Conservation (phyloP, 129 eudicot species). For the Flaveria ramosissima region DNA sequence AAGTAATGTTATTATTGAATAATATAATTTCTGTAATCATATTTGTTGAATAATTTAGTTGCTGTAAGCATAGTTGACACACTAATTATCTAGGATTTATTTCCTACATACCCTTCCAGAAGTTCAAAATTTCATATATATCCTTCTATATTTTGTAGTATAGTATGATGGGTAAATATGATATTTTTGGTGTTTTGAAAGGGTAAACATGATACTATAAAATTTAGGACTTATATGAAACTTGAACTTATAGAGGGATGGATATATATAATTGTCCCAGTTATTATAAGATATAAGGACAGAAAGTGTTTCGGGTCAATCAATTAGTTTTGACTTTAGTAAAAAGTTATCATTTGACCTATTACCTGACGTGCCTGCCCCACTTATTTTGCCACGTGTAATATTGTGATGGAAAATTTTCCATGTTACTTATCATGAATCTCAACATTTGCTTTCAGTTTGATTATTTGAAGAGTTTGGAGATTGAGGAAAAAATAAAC, state of each 20-base stretch:
- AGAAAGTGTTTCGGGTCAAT: neutral
- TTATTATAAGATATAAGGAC: neutral
- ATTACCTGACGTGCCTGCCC: neutral
- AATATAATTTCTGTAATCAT: neutral
- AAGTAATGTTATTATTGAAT: no score
- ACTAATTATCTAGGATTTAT: neutral
- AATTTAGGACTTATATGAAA: neutral
- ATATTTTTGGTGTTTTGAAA: neutral
- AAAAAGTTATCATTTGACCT: neutral
- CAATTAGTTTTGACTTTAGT: neutral
- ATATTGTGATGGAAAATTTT: constrained; percentile 2
- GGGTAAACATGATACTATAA: neutral
- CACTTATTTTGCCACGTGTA: neutral
- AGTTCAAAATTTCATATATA: neutral
- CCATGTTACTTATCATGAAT: constrained; percentile 8
- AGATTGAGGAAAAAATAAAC: constrained; percentile 98
- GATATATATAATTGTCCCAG: neutral
- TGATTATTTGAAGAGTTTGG: constrained; percentile 99
- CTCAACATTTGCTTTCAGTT: constrained; percentile 57
- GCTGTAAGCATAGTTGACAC: neutral
- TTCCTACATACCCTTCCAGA: neutral
- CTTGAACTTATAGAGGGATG: constrained; percentile 10
- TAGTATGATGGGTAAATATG: neutral
- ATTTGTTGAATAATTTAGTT: neutral
- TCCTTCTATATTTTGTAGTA: neutral